Base-by-base conservation (phyloP, 139 green algal genomes). In the Yamagishiella unicocca region DNA sequence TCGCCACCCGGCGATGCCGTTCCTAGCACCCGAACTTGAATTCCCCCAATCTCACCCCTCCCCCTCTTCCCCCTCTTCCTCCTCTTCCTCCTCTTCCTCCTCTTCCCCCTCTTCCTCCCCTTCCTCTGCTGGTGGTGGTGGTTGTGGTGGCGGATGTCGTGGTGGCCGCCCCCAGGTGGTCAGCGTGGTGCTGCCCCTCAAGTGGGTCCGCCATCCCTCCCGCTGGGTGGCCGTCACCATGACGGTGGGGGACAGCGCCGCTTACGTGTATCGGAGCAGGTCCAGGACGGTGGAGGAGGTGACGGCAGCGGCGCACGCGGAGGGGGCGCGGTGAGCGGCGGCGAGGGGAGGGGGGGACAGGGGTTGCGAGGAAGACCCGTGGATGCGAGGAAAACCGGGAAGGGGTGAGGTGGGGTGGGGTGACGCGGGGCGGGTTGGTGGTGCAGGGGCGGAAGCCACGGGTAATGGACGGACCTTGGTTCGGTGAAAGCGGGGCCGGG, bases 231-330 rank as follows among this genome's bases (percentile, higher is more conserved):
- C 74, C 33, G 58, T 92, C 61, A 91, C 74, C 7, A 33, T 94
- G 72, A 88, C 75, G 27, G 77, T 94, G 62, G 91, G 91, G 2
- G 91, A 94, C 73, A 87, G 66, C 33, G 67, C 83, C 1, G 87
- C 89, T 5, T 94, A 81, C 78, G 86, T 92, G 37, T 94, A 88
- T 74, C 86, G 89, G 22, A 45, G 46, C 19, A 53, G 29, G 22
- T 45, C 50, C 17, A 14, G 21, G 25, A 38, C 29, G 21, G 74
- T 92, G 35, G 82, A 92, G 86, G 88, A 93, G 68, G 24, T 92
- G 5, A 91, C 68, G 43, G 87, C 79, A 72, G 79, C 50, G 80
- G 58, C 46, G 45, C 66, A 86, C 27, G 45, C 78, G 45, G 72
- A 78, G 58, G 67, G 68, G 21, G 58, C 67, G 50, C 43, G 67